These are phyloP conservation scores for Linum usitatissimum DNA, from an alignment of 345 rosid species.

Conservation along the genomic window DNA sequence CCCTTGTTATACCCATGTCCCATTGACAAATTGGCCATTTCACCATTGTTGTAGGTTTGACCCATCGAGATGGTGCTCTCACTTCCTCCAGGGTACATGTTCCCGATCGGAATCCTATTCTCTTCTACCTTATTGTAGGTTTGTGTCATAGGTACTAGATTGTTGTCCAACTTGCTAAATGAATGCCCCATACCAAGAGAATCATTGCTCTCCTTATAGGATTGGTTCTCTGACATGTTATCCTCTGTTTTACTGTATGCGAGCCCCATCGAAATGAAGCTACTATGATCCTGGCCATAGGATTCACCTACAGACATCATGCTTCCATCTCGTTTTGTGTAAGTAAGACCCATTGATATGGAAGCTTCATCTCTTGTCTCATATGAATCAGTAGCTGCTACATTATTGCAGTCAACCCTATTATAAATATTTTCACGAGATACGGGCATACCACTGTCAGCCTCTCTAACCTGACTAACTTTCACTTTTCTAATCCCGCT, in stretches of 20 bases:
- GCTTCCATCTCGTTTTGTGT: slow-evolving; percentile 14
- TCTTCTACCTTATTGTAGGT: slow-evolving; percentile 31
- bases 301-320: slow-evolving; percentile 29
- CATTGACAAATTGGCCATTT: slow-evolving; percentile 19
- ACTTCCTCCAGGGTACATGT: slow-evolving; percentile 29
- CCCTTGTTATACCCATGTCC: slow-evolving; percentile 32
- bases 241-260: slow-evolving; percentile 31
- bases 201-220: slow-evolving; percentile 32
- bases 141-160: slow-evolving; percentile 39
- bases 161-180: slow-evolving; percentile 30
- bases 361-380: slow-evolving; percentile 14
- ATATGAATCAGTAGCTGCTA: slow-evolving; percentile 11
- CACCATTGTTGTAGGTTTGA: slow-evolving; percentile 17
- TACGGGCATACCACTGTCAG: slow-evolving; percentile 24
- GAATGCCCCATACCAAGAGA: slow-evolving; percentile 26
- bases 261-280: slow-evolving; percentile 37
- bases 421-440: slow-evolving; percentile 25
- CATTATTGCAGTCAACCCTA: slow-evolving; percentile 12
- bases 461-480: slow-evolving; percentile 41
- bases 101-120: slow-evolving; percentile 34
- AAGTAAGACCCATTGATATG: slow-evolving; percentile 18
- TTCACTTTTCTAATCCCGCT: slow-evolving; percentile 47
- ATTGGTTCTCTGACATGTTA: slow-evolving; percentile 22
- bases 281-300: slow-evolving; percentile 28
- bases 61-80: slow-evolving; percentile 19